Conservation (phyloP, 176 grass and related monocot genomes). For the Carex kokanica region DNA sequence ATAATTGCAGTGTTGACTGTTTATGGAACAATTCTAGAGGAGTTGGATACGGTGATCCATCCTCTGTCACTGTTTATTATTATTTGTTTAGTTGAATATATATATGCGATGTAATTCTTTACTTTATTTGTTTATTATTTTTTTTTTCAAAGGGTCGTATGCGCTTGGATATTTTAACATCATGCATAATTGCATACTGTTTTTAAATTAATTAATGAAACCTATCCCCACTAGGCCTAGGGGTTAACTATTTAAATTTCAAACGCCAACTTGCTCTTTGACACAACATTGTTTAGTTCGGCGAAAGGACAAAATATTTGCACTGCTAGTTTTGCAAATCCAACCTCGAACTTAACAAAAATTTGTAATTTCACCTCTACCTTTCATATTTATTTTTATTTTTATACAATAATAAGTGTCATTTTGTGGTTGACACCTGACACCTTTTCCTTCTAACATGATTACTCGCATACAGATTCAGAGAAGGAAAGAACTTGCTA, state of each 20-base stretch:
- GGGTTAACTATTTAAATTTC: not conserved
- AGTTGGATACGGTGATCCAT: not conserved
- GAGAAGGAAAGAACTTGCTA: not conserved
- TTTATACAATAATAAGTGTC: no score
- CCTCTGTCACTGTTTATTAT: not conserved
- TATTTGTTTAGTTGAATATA: no score
- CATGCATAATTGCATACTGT: not conserved
- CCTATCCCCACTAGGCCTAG: not conserved
- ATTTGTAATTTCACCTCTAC: not conserved
- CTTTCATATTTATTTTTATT: not conserved
- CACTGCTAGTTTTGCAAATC: not conserved
- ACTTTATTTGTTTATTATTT: not conserved
- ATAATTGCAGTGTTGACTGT: not conserved
- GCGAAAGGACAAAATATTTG: not conserved
- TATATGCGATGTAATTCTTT: not conserved
- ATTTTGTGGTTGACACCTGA: no score
- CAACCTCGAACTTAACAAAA: not conserved
- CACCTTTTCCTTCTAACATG: no score
- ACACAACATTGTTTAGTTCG: not conserved
- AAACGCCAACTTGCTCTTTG: not conserved
- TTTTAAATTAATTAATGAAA: not conserved
- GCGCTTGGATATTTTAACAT: not conserved
- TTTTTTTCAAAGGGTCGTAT: not conserved
- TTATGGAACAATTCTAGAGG: not conserved
- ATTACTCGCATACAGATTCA: no score